Evolutionary conservation across 495 filamentous ascomycete species (phyloP), one percentile per base, ranked within the genome.

Genomic region (Lophium mytilinum): DNA sequence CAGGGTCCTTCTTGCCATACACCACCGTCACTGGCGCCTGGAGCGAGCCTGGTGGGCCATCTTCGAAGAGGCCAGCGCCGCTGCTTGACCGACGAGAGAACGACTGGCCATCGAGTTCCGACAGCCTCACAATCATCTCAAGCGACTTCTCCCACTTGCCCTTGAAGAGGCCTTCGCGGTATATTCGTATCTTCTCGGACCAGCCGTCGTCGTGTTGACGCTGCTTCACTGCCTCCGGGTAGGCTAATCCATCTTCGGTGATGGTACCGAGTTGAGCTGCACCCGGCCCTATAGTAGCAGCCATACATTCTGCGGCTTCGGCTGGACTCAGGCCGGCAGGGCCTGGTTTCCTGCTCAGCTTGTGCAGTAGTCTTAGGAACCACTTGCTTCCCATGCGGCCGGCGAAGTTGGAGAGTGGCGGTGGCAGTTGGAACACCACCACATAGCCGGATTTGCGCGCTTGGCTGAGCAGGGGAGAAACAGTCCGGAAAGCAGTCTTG

Each of bases 1-100:
- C 71, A 3, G 40, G 35, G 56, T 82, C 79, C 21, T 72, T 57
- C 61, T 72, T 61, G n/a, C 80, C 80, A 71, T 76, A 78, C 21
- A 82, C 54, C n/a, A 82, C 57, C 15, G 79, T 82, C 7, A 76
- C 68, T 24, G 66, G 70, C 21, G 75, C 73, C 50, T 76, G 77
- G 24, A 83, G 53, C 9, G 68, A 63, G 0, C 78, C 76, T 5
- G 66, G 57, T 6, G 73, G 69, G 0, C 71, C 71, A 14, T 78
- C 73, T 19, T 78, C 72, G 52, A 79, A 76, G 12, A 81, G 50
- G 1, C 72, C 73, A 1, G 67, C 65, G 21, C 72, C 73, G 55
- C 69, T 76, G 50, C 65, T 73, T 12, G 61, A 58, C 15, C 66
- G 67, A 1, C 66, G 62, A 11, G 68, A 45, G 12, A 30, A 10